These are phyloP conservation scores for Pelargonium fulgidum DNA, from an alignment of 441 rosid species.

Conservation along the genomic window DNA sequence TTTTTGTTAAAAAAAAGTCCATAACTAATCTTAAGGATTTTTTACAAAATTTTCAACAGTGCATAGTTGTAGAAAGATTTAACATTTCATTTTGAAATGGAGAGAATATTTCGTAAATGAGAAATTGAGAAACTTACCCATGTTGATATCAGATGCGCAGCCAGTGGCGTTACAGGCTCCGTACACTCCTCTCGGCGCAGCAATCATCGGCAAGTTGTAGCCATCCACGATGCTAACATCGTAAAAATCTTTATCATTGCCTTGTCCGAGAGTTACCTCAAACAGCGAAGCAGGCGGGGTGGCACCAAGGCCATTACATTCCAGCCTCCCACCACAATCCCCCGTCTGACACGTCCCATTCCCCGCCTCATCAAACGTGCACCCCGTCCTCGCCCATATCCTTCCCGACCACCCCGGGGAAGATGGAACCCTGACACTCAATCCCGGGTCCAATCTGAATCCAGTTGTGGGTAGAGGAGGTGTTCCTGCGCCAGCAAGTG, in stretches of 20 bases:
- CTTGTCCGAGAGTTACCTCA: slow-evolving; percentile 48
- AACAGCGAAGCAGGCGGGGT: slow-evolving; percentile 62
- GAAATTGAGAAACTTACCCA: slow-evolving; percentile 31
- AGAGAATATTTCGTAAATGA: no score
- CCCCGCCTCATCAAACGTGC: slow-evolving; percentile 49
- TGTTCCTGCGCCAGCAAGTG: slow-evolving; percentile 52
- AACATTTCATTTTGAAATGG: no score
- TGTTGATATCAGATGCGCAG: slow-evolving; percentile 47
- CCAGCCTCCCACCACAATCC: slow-evolving; percentile 55
- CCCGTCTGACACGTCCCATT: slow-evolving; percentile 55
- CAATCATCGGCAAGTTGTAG: slow-evolving; percentile 56
- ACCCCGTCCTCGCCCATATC: slow-evolving; percentile 67
- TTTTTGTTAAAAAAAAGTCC: no score
- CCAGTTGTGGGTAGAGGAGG: slow-evolving; percentile 52
- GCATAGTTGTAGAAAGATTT: no score
- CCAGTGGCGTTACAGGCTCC: slow-evolving; percentile 62
- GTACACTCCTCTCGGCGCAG: slow-evolving; percentile 40
- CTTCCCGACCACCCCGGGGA: slow-evolving; percentile 64
- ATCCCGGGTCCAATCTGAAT: slow-evolving; percentile 44
- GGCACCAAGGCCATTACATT: slow-evolving; percentile 53
- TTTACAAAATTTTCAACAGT: no score
- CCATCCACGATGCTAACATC: slow-evolving; percentile 68
- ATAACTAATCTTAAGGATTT: no score
- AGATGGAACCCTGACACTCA: slow-evolving; percentile 37
- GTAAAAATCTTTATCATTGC: slow-evolving; percentile 44